Conservation (phyloP, 257 asterid species). For the Solanum raphanifolium region DNA sequence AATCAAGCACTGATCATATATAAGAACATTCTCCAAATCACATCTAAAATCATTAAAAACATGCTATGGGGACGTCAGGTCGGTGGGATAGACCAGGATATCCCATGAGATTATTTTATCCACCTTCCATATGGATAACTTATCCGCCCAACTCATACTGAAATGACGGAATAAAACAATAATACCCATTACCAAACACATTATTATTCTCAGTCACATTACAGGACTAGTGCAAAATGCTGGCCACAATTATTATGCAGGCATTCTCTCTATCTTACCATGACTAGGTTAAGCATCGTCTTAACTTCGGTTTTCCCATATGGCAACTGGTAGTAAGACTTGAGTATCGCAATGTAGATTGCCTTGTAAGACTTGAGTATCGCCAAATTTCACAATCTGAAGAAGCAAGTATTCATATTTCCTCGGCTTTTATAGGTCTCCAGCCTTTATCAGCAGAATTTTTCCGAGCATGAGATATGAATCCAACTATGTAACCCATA, state of each 20-base stretch:
- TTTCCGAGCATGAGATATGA: conserved; percentile 31
- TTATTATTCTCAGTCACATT: neutral
- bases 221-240: neutral
- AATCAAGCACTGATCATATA: neutral
- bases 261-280: neutral
- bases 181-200: neutral
- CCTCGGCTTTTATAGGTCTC: conserved; percentile 62
- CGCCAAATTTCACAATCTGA: neutral
- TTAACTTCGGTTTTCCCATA: neutral
- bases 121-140: neutral
- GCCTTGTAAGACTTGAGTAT: neutral
- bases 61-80: neutral
- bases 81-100: neutral
- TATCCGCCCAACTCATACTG: neutral
- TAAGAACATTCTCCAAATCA: neutral
- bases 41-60: neutral
- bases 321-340: neutral
- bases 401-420: neutral
- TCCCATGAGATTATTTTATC: neutral
- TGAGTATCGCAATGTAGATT: neutral
- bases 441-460: conserved; percentile 30
- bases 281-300: neutral
- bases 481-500: conserved; percentile 61
- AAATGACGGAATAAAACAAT: too few relatives aligned
- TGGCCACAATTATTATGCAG: neutral